Evolutionary conservation across 179 eudicot species (phyloP), one percentile per base, ranked within the genome.

Genomic region (Beta lomatogona): DNA sequence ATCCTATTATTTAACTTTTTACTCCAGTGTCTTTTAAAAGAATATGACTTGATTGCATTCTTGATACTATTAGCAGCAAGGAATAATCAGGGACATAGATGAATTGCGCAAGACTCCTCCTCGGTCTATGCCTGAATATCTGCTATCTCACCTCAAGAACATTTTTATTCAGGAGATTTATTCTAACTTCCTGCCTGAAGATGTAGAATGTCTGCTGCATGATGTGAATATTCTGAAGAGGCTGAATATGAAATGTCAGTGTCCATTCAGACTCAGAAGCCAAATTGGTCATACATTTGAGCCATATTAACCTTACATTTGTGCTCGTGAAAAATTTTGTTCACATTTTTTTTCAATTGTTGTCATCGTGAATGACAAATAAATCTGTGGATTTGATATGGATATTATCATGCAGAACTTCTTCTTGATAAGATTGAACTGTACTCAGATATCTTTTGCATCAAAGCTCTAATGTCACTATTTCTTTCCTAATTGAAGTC

Each of bases 171-270:
- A 77, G 61, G 84, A 72, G 59, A 79, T 81, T 9, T 84, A 84
- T 84, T 74, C 66, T 14, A 77, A 54, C 28, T 84, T 81, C 44
- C 50, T 13, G 25, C 87, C 84, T 52, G 84, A 84, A 41, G 25
- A 59, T 58, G 71, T 81, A 11, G 82, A 58, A 25, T 36, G 21
- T 73, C 60, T 84, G 67, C 36, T 68, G 79, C 82, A 59, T 36
- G 82, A 81, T 36, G 67, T 84, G 21, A 78, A 61, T 41, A 48
- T 63, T 80, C 65, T 84, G 74, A 84, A 80, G 86, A 80, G 61
- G 74, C 83, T 80, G 74, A 45, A 76, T 53, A 52, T 84, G 2
- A 22, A 46, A 21, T 84, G 86, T 70, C 83, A 71, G 54, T 80
- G 86, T 63, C 77, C 83, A 16, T 18, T 64, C 69, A 53, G 76